Evolutionary conservation across 441 rosid genomes (phyloP).

Genomic region (Viola pubescens): DNA sequence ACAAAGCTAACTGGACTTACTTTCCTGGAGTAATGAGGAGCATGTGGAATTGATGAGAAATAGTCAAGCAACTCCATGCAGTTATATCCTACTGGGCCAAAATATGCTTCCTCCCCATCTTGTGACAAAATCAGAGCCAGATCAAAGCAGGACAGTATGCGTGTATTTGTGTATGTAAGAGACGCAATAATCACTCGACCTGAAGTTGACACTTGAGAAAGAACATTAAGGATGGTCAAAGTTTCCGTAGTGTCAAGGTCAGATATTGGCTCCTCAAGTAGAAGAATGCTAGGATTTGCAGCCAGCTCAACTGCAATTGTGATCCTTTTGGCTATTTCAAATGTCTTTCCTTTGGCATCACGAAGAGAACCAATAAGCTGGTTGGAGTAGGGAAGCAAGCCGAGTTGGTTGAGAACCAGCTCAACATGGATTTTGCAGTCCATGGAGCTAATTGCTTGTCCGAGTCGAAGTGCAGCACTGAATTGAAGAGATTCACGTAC

Average conservation of each 20-base stretch:
- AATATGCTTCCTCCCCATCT: constrained; percentile 27
- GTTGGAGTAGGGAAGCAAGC: constrained; percentile 25
- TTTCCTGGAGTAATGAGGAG: constrained; percentile 13
- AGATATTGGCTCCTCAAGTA: constrained; percentile 25
- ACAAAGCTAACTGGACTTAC: constrained; percentile 26
- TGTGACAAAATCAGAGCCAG: constrained; percentile 22
- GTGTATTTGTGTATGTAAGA: constrained; percentile 20
- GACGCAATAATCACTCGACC: constrained; percentile 18
- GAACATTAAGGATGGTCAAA: constrained; percentile 17
- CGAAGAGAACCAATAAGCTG: constrained; percentile 23
- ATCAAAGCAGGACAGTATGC: constrained; percentile 20
- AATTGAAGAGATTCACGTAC: constrained; percentile 29
- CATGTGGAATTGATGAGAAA: constrained; percentile 21
- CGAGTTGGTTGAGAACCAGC: constrained; percentile 23
- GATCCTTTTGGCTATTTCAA: constrained; percentile 28
- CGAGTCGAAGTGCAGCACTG: constrained; percentile 27
- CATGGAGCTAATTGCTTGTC: constrained; percentile 15
- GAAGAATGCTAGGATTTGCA: constrained; percentile 27
- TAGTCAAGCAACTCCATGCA: constrained; percentile 15
- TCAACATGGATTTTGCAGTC: constrained; percentile 24
- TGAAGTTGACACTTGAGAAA: constrained; percentile 21
- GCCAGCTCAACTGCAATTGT: constrained; percentile 30
- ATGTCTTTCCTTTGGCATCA: constrained; percentile 25
- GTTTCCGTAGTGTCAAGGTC: constrained; percentile 21
- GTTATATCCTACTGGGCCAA: constrained; percentile 24